Evolutionary conservation across 257 asterid species (phyloP).

Genomic region (Solanum microdontum): DNA sequence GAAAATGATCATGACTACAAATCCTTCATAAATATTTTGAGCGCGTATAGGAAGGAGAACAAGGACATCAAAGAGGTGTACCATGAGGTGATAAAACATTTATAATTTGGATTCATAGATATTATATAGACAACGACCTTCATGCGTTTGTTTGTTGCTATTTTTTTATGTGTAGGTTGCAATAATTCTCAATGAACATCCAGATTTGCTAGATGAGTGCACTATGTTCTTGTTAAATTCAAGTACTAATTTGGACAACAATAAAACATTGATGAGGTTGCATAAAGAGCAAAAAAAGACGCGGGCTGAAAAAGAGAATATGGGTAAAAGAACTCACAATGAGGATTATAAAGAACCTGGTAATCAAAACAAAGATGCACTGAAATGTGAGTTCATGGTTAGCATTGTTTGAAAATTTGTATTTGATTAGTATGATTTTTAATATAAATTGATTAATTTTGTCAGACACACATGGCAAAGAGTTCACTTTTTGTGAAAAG

Average conservation of each 20-base stretch:
- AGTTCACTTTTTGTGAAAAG: conserved; percentile 77
- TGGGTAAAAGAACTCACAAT: neutral
- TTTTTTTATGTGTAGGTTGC: conserved; percentile 48
- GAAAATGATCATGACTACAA: conserved; percentile 72
- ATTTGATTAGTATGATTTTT: neutral
- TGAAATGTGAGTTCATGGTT: conserved; percentile 55
- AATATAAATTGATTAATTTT: conserved; percentile 12
- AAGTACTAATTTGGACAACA: neutral
- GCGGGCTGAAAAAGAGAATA: neutral
- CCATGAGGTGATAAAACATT: conserved; percentile 50
- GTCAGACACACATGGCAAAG: conserved; percentile 59
- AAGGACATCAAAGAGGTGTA: conserved; percentile 75
- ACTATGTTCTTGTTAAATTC: conserved; percentile 40
- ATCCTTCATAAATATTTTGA: conserved; percentile 85
- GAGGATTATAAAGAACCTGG: conserved; percentile 54
- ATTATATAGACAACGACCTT: neutral
- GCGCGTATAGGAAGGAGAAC: conserved; percentile 80
- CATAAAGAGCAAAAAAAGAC: neutral
- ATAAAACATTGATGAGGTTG: neutral
- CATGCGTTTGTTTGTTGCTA: neutral
- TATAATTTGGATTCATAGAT: neutral
- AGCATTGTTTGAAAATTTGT: neutral
- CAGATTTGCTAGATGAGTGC: conserved; percentile 89
- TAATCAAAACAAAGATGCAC: conserved; percentile 48
- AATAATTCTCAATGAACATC: conserved; percentile 61